Evolutionary conservation across 768 basidiomycete genomes (phyloP).

Genomic region (Mycena albidolilacea): DNA sequence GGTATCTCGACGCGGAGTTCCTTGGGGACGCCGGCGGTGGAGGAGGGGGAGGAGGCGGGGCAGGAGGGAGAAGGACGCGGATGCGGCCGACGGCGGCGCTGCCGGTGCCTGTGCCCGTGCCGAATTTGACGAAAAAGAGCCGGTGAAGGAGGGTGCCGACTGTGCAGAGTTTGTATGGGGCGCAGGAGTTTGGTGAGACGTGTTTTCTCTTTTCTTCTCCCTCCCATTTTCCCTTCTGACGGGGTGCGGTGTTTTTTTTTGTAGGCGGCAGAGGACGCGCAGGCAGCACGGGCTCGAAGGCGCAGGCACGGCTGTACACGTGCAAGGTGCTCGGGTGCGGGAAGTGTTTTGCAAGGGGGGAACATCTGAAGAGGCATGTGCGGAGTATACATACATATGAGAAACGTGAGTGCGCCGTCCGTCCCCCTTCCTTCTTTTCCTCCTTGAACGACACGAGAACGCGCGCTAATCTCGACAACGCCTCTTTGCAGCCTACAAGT

Average conservation of each 20-base stretch:
- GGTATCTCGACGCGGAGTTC: no score
- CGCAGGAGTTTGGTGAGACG: background rate
- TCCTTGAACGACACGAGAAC: no score
- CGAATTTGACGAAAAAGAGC: slow-evolving; percentile 79
- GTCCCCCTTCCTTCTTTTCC: background rate
- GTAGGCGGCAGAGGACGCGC: no score
- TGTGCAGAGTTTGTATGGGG: slow-evolving; percentile 45
- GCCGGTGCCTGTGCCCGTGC: slow-evolving; percentile 73
- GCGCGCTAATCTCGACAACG: slow-evolving; percentile 27
- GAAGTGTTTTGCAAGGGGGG: slow-evolving; percentile 84
- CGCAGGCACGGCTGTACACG: slow-evolving; percentile 63
- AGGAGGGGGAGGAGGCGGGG: background rate
- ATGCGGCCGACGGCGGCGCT: slow-evolving; percentile 46
- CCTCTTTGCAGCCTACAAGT: slow-evolving; percentile 64
- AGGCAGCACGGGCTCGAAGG: background rate
- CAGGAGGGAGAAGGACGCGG: slow-evolving; percentile 13
- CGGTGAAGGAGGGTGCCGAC: slow-evolving; percentile 77
- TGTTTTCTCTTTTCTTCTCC: background rate
- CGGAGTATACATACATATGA: slow-evolving; percentile 87
- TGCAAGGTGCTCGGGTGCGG: slow-evolving; percentile 82
- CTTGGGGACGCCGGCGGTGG: background rate
- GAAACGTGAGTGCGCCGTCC: slow-evolving; percentile 71
- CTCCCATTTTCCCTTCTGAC: background rate
- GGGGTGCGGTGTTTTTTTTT: no score
- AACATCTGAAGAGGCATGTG: slow-evolving; percentile 88